Evolutionary conservation across 1,139 yeast species (phyloP).

Genomic region (Protomyces macrosporus): DNA sequence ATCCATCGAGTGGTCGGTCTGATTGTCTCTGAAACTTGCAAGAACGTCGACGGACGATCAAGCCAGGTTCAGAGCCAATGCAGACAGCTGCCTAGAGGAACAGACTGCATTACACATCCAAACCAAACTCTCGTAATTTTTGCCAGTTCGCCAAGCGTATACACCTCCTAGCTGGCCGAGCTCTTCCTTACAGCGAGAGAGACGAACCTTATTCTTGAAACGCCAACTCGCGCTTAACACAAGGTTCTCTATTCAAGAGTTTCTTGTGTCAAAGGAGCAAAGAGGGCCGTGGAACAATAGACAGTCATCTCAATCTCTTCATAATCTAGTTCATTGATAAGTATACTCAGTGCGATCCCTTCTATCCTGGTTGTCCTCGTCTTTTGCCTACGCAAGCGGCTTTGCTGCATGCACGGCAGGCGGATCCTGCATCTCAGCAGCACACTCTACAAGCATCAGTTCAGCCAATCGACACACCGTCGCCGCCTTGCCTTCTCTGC

Average conservation of each 20-base stretch:
- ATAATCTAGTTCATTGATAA: background rate
- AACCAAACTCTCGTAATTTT: background rate
- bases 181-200: slow-evolving; percentile 1
- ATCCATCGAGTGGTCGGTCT: no score
- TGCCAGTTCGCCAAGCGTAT: background rate
- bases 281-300: background rate
- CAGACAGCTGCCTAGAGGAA: no score
- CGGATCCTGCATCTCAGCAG: slow-evolving; percentile 3
- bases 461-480: slow-evolving; percentile 22
- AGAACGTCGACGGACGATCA: no score
- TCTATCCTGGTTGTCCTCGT: no score
- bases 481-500: slow-evolving; percentile 5
- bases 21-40: no score
- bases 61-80: no score
- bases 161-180: background rate
- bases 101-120: no score
- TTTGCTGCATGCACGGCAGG: background rate
- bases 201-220: background rate
- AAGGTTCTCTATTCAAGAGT: background rate
- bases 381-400: no score
- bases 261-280: background rate
- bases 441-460: slow-evolving; percentile 22
- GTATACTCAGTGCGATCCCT: no score
- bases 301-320: background rate
- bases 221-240: background rate